Conservation (phyloP, 768 basidiomycete species). For the Clitopilus hobsonii region DNA sequence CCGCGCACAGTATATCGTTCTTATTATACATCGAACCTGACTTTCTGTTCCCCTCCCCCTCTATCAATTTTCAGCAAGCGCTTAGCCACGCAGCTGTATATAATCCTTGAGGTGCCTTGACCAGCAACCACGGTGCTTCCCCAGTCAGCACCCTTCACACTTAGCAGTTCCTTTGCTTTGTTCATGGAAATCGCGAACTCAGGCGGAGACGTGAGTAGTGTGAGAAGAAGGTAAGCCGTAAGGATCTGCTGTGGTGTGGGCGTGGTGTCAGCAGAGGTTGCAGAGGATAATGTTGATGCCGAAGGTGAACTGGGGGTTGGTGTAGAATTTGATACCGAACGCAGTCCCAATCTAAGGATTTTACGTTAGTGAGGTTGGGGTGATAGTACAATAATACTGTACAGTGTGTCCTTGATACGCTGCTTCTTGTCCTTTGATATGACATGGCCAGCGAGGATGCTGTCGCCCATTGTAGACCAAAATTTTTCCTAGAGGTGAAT, state of each 20-base stretch:
- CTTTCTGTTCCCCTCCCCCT: slow-evolving; percentile 68
- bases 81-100: slow-evolving; percentile 82
- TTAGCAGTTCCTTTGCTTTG: slow-evolving; percentile 55
- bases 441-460: slow-evolving; percentile 51
- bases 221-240: slow-evolving; percentile 61
- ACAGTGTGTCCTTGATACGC: slow-evolving; percentile 61
- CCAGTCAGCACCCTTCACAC: slow-evolving; percentile 33
- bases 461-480: slow-evolving; percentile 61
- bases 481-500: slow-evolving; percentile 52
- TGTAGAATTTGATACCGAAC: slow-evolving; percentile 43
- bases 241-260: slow-evolving; percentile 67
- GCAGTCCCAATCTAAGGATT: slow-evolving; percentile 26
- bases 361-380: neutral
- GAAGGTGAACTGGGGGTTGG: slow-evolving; percentile 55
- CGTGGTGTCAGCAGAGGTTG: slow-evolving; percentile 19
- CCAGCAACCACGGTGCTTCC: slow-evolving; percentile 26
- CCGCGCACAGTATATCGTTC: too few relatives aligned
- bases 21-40: slow-evolving; percentile 60
- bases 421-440: slow-evolving; percentile 38
- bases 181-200: slow-evolving; percentile 56
- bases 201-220: slow-evolving; percentile 50
- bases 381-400: slow-evolving; percentile 16
- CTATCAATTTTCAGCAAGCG: slow-evolving; percentile 73
- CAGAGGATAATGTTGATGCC: slow-evolving; percentile 46
- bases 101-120: slow-evolving; percentile 51